phyloP scores from a whole-genome alignment of 2,329 filamentous ascomycete genomes.

The Penicillium brevicompactum region DNA sequence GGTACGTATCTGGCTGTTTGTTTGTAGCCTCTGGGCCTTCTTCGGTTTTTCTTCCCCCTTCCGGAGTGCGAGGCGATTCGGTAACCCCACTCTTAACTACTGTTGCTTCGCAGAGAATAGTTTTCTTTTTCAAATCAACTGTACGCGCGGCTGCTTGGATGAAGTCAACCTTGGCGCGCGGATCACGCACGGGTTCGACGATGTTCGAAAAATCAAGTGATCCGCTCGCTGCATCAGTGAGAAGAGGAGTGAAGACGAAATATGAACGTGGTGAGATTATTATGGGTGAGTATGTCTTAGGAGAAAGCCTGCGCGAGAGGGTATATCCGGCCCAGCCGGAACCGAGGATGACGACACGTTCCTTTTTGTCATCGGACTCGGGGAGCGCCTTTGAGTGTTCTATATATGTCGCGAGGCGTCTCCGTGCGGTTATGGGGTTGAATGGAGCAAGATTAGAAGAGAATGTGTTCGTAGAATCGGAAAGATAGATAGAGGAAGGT shows the following conservation, averaged over 20 bases:
- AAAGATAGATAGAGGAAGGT: too few relatives aligned
- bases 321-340: slow-evolving; percentile 81
- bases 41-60: slow-evolving; percentile 24
- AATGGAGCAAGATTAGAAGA: too few relatives aligned
- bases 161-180: slow-evolving; percentile 65
- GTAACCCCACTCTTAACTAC: slow-evolving; percentile 51
- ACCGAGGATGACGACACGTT: slow-evolving; percentile 66
- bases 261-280: slow-evolving; percentile 85
- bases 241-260: slow-evolving; percentile 86
- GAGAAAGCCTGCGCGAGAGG: slow-evolving; percentile 70
- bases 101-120: slow-evolving; percentile 70
- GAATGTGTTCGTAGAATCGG: too few relatives aligned
- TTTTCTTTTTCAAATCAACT: slow-evolving; percentile 74
- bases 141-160: slow-evolving; percentile 83
- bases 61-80: slow-evolving; percentile 39
- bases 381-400: slow-evolving; percentile 18
- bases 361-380: slow-evolving; percentile 28
- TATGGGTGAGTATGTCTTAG: slow-evolving; percentile 69
- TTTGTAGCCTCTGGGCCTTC: slow-evolving; percentile 32
- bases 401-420: slow-evolving; percentile 24
- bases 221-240: slow-evolving; percentile 81
- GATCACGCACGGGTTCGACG: slow-evolving; percentile 76
- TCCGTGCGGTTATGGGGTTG: background rate
- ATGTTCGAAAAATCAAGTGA: slow-evolving; percentile 86
- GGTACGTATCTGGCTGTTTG: slow-evolving; percentile 31